Percentiles rank a stretch among this genome's conserved stretches.
Conservation (phyloP, 495 filamentous ascomycete genomes). For the Jackrogersella minutella region DNA sequence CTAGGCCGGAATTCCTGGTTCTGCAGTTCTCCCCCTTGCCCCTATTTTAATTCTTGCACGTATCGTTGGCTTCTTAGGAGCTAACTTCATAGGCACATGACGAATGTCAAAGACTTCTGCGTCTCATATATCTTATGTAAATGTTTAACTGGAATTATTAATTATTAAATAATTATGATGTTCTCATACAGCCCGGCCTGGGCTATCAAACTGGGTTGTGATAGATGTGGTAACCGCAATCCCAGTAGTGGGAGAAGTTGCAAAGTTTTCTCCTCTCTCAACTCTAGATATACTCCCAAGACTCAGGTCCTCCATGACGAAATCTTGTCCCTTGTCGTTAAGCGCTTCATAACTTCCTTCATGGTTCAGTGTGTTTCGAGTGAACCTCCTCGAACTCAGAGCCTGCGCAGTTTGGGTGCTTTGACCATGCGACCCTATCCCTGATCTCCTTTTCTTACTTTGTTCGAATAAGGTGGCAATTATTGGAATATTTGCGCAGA, state of each 20-base stretch:
- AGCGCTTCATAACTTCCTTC: slow-evolving; percentile 5
- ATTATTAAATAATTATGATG: background rate
- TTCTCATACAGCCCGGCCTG: background rate
- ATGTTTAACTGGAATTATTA: too few relatives aligned
- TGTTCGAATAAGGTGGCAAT: background rate
- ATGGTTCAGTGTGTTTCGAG: background rate
- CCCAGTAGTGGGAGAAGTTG: background rate
- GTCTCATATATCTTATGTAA: too few relatives aligned
- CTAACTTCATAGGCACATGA: too few relatives aligned
- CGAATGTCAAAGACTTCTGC: too few relatives aligned
- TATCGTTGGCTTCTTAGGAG: too few relatives aligned
- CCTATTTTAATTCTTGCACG: too few relatives aligned
- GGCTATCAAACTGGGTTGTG: background rate
- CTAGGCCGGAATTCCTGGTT: too few relatives aligned
- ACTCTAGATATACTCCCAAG: background rate
- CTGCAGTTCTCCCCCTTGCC: too few relatives aligned
- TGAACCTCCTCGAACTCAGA: slow-evolving; percentile 5
- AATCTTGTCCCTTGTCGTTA: background rate
- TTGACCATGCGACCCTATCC: background rate
- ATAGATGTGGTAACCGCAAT: slow-evolving; percentile 3
- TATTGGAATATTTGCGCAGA: background rate
- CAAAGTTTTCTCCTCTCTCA: background rate
- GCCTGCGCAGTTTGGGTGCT: background rate
- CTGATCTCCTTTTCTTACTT: background rate
- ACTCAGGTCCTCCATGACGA: background rate